Evolutionary conservation across 2,329 filamentous ascomycete species (phyloP).

Genomic region (Metarhizium humberi): DNA sequence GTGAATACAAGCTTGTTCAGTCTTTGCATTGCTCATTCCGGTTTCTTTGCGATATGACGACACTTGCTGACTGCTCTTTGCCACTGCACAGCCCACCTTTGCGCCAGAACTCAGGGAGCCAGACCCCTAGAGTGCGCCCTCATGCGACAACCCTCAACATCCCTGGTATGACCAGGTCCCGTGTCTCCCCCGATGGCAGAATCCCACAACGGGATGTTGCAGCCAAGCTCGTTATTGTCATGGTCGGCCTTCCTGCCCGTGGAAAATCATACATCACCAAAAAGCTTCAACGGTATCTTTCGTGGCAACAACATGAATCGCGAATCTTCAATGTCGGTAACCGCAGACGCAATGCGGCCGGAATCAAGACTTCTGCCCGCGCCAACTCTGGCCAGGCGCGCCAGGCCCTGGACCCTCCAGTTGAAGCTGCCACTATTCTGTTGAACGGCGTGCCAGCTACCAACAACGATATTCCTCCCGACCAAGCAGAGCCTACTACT

Average conservation of each 20-base stretch:
- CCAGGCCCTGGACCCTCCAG: conserved; percentile 32
- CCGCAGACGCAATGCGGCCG: conserved; percentile 70
- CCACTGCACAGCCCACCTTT: conserved; percentile 46
- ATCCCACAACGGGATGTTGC: conserved; percentile 92
- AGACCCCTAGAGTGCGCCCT: conserved; percentile 67
- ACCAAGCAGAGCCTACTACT: conserved; percentile 27
- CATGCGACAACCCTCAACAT: conserved; percentile 96
- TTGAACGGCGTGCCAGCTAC: conserved; percentile 42
- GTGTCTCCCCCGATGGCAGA: conserved; percentile 88
- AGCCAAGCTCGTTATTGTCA: conserved; percentile 93
- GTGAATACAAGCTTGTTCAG: not conserved
- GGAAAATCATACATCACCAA: conserved; percentile 99
- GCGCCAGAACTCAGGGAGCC: conserved; percentile 64
- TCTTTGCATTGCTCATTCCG: not conserved
- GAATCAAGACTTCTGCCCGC: conserved; percentile 32
- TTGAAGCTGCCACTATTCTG: conserved; percentile 47
- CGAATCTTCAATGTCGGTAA: conserved; percentile 97
- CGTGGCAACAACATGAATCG: conserved; percentile 95
- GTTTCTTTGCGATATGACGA: too few species aligned
- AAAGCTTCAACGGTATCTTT: conserved; percentile 89
- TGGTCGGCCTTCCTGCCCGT: conserved; percentile 91
- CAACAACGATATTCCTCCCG: conserved; percentile 14
- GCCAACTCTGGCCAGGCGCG: conserved; percentile 24
- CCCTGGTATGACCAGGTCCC: conserved; percentile 89
- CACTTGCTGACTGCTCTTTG: not conserved